Evolutionary conservation across 441 rosid genomes (phyloP).

Genomic region (Adansonia grandidieri): DNA sequence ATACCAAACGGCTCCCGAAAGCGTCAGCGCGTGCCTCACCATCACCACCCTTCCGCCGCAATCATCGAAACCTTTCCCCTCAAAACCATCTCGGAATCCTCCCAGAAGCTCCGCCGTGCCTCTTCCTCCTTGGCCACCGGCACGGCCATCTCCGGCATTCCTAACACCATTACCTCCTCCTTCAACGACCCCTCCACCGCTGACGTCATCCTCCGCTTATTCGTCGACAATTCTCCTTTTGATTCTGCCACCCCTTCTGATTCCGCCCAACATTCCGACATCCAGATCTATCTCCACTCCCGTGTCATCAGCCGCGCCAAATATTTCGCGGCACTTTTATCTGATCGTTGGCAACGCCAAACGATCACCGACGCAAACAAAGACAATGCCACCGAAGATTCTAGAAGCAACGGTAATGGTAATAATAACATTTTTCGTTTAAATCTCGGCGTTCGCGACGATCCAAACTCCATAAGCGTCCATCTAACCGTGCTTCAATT

Average conservation of each 20-base stretch:
- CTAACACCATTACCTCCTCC: conserved; percentile 11
- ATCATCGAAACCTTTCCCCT: conserved; percentile 28
- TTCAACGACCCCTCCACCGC: conserved; percentile 56
- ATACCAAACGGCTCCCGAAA: conserved; percentile 39
- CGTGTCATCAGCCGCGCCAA: conserved; percentile 52
- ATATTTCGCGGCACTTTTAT: conserved; percentile 61
- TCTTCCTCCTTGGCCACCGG: conserved; percentile 21
- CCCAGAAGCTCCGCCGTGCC: conserved; percentile 43
- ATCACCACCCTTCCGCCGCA: conserved; percentile 30
- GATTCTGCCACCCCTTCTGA: conserved; percentile 25
- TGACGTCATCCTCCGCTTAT: conserved; percentile 52
- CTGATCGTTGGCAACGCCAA: conserved; percentile 57
- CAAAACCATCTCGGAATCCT: conserved; percentile 26
- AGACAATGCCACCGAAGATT: conserved; percentile 2
- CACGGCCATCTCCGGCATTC: neutral
- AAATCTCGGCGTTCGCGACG: conserved; percentile 36
- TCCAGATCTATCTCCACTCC: conserved; percentile 66
- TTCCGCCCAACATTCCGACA: conserved; percentile 35
- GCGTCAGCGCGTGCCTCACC: conserved; percentile 43
- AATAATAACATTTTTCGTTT: conserved; percentile 3
- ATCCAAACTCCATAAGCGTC: conserved; percentile 32
- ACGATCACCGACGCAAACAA: neutral
- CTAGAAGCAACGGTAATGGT: conserved; percentile 10
- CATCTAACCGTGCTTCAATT: conserved; percentile 50
- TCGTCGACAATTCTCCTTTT: conserved; percentile 28